Base-by-base conservation (phyloP, 1,284 basidiomycete species). In the Apiotrichum brassicae region DNA sequence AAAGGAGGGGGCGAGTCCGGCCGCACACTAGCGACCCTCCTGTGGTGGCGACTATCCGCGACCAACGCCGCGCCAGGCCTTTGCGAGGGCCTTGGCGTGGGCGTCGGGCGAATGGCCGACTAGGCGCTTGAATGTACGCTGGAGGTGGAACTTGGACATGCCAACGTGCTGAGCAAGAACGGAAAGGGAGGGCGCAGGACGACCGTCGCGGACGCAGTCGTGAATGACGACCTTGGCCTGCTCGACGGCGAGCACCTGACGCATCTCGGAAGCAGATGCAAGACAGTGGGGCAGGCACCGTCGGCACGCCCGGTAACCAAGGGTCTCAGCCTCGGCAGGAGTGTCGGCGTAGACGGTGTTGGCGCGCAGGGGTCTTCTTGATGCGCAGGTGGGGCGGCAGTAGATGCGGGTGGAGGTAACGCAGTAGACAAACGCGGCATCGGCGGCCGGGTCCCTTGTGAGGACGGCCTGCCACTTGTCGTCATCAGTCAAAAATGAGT, bases 91-190 rank as follows among this genome's bases (percentile, higher is more conserved):
- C 40, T 42, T 42, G n/a, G 40, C 40, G 30, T 46, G 36, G 16
- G 36, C 30, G 23, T 46, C 45, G 2, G 45, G 45, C 26, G 36
- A 39, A 19, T 46, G 36, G 26, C 45, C 45, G 16, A 46, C 45
- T 20, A 46, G 25, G 16, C 45, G 36, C 36, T 46, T 46, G 36
- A 46, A 46, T n/a, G 45, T 46, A 28, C 45, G 45, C 45, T 46
- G 45, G 20, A 46, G 36, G 37, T 46, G 45, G 45, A 46, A 46
- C 37, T 46, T 46, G 26, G 36, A 39, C 45, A 46, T 46, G 45
- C 36, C 36, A 12, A 46, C 45, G 22, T 38, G 36, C 20, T 38
- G 25, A 1, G 37, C 19, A 3, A 46, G 45, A 19, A 30, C 35
- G 11, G 45, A 30, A 6, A 46, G 45, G 13, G 26, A 32, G 4